Percentiles rank a stretch among this genome's conserved stretches.
Conservation (phyloP, 495 filamentous ascomycete species). For the Annulohypoxylon nitens region DNA sequence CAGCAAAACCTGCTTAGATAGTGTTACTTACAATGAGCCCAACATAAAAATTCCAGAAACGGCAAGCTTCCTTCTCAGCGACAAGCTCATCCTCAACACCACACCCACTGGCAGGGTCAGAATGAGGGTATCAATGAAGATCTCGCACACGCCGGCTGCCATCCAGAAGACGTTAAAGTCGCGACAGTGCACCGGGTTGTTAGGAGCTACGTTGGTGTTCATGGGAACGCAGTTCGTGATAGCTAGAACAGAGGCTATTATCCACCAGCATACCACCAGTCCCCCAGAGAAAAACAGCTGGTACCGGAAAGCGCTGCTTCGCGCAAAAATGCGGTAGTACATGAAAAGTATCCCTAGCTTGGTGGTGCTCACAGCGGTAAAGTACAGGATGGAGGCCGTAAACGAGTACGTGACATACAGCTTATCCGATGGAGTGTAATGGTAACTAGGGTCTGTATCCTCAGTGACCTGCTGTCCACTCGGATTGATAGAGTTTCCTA, state of each 20-base stretch:
- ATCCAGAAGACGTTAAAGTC: constrained; percentile 50
- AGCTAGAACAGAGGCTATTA: constrained; percentile 34
- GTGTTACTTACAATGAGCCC: constrained; percentile 48
- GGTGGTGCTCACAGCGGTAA: constrained; percentile 47
- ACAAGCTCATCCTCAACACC: constrained; percentile 44
- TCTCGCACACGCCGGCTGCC: constrained; percentile 47
- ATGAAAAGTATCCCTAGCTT: constrained; percentile 55
- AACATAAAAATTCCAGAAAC: constrained; percentile 52
- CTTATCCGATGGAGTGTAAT: constrained; percentile 65
- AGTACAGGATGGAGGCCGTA: constrained; percentile 53
- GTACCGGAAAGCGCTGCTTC: constrained; percentile 33
- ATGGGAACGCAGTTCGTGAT: constrained; percentile 15
- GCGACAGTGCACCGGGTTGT: constrained; percentile 43
- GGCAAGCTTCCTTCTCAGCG: constrained; percentile 44
- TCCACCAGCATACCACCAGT: constrained; percentile 41
- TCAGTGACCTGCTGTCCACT: constrained; percentile 32
- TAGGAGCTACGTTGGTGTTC: background rate
- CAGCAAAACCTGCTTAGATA: background rate
- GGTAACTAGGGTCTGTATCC: constrained; percentile 36
- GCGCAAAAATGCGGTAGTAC: constrained; percentile 55
- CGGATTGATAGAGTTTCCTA: constrained; percentile 35
- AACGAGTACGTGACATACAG: constrained; percentile 57
- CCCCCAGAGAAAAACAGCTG: constrained; percentile 32
- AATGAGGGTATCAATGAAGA: constrained; percentile 51
- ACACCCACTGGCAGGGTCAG: constrained; percentile 51